Evolutionary conservation across 495 filamentous ascomycete genomes (phyloP).

Genomic region (Bacidia rubella): DNA sequence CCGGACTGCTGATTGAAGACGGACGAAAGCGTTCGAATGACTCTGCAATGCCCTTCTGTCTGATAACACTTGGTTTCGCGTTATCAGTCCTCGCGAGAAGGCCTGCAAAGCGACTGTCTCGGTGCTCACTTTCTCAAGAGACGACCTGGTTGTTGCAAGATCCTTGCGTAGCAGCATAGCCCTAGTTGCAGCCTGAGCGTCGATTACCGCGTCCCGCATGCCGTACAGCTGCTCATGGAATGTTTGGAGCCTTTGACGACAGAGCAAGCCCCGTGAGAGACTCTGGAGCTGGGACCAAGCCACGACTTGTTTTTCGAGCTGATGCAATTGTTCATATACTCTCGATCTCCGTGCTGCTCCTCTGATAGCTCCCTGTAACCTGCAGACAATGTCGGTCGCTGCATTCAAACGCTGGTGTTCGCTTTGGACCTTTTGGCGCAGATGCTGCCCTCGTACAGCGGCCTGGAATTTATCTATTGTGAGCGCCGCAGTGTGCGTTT

Average conservation of each 20-base stretch:
- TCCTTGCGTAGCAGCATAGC: slow-evolving; percentile 27
- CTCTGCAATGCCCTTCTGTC: slow-evolving; percentile 44
- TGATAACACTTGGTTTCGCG: slow-evolving; percentile 29
- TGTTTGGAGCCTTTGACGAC: slow-evolving; percentile 28
- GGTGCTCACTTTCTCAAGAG: slow-evolving; percentile 25
- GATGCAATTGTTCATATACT: slow-evolving; percentile 16
- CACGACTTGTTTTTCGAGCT: slow-evolving; percentile 26
- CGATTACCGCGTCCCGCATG: slow-evolving; percentile 27
- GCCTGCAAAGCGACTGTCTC: slow-evolving; percentile 35
- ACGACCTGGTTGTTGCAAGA: slow-evolving; percentile 22
- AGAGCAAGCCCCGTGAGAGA: slow-evolving; percentile 31
- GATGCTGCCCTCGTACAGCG: slow-evolving; percentile 41
- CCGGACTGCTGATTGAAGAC: slow-evolving; percentile 59
- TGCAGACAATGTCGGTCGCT: slow-evolving; percentile 15
- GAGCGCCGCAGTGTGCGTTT: slow-evolving; percentile 31
- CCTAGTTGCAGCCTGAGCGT: slow-evolving; percentile 33
- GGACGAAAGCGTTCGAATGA: slow-evolving; percentile 42
- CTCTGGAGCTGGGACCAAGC: slow-evolving; percentile 39
- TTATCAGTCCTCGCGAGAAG: slow-evolving; percentile 29
- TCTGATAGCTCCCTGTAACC: slow-evolving; percentile 29
- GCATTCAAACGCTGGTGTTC: slow-evolving; percentile 23
- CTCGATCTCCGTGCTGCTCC: slow-evolving; percentile 7
- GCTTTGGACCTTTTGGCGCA: slow-evolving; percentile 20
- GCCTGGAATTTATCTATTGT: slow-evolving; percentile 57
- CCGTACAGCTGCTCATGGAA: slow-evolving; percentile 26